These are phyloP conservation scores for Salix arbutifolia DNA, from an alignment of 345 rosid genomes.

Conservation along the genomic window DNA sequence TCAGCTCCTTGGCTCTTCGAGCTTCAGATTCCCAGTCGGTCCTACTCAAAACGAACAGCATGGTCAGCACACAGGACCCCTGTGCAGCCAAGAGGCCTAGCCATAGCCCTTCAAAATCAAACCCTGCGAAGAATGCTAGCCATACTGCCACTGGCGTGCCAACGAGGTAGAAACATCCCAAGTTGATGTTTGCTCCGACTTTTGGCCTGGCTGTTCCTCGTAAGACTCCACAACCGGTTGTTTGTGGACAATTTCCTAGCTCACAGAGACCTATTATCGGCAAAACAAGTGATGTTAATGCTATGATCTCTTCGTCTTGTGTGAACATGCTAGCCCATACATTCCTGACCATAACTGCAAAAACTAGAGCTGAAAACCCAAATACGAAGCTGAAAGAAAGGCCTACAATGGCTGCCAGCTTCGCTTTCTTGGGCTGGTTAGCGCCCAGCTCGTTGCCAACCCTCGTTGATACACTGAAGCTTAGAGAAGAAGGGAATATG, in stretches of 20 bases:
- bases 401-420: slow-evolving; percentile 52
- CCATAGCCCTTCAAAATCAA: slow-evolving; percentile 79
- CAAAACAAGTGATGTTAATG: slow-evolving; percentile 59
- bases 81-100: slow-evolving; percentile 85
- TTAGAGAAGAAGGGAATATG: slow-evolving; percentile 83
- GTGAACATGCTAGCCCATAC: slow-evolving; percentile 78
- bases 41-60: slow-evolving; percentile 51
- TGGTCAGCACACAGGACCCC: slow-evolving; percentile 55
- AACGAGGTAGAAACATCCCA: slow-evolving; percentile 74
- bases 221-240: slow-evolving; percentile 74
- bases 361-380: slow-evolving; percentile 52
- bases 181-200: slow-evolving; percentile 73
- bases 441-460: slow-evolving; percentile 83
- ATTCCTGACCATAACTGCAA: slow-evolving; percentile 49
- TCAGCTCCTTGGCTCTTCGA: slow-evolving; percentile 50
- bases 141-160: slow-evolving; percentile 82
- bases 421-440: slow-evolving; percentile 52
- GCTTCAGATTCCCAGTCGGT: slow-evolving; percentile 74
- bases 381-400: slow-evolving; percentile 49
- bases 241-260: slow-evolving; percentile 88
- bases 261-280: slow-evolving; percentile 85
- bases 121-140: slow-evolving; percentile 48
- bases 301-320: slow-evolving; percentile 49
- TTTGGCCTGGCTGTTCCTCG: slow-evolving; percentile 86
- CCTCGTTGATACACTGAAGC: slow-evolving; percentile 71